phyloP scores from a whole-genome alignment of 805 yeast genomes.

The Scheffersomyces stipitis region DNA sequence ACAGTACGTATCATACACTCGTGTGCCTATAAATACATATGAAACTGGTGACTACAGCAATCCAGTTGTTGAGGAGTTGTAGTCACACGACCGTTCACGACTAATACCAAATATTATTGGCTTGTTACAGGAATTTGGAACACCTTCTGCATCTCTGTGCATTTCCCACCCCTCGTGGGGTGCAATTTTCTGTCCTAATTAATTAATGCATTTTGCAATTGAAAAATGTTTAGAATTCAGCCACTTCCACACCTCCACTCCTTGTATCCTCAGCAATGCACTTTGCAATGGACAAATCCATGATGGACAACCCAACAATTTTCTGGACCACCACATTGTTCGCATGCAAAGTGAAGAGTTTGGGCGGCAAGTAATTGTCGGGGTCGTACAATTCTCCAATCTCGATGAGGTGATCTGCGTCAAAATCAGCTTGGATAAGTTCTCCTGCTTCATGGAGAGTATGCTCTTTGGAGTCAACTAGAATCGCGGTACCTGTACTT shows the following conservation, averaged over 20 bases:
- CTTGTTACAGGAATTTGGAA: too few relatives aligned
- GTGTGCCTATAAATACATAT: too few relatives aligned
- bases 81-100: too few relatives aligned
- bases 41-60: too few relatives aligned
- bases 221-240: background rate
- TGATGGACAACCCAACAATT: conserved; percentile 61
- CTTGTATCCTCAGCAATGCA: conserved; percentile 28
- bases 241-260: conserved; percentile 3
- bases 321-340: conserved; percentile 46
- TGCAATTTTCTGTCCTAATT: too few relatives aligned
- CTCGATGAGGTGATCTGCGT: conserved; percentile 43
- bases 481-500: conserved; percentile 37
- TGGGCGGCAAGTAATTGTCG: conserved; percentile 8
- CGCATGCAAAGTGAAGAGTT: conserved; percentile 1
- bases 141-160: too few relatives aligned
- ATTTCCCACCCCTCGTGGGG: too few relatives aligned
- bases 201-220: too few relatives aligned
- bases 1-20: too few relatives aligned
- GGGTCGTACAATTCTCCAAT: conserved; percentile 39
- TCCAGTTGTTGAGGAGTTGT: too few relatives aligned
- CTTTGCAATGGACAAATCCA: conserved; percentile 59
- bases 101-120: too few relatives aligned
- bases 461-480: conserved; percentile 62
- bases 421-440: conserved; percentile 46
- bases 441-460: conserved; percentile 66